Evolutionary conservation across 305 asterid genomes (phyloP).

Genomic region (Caryopteris hybrid): DNA sequence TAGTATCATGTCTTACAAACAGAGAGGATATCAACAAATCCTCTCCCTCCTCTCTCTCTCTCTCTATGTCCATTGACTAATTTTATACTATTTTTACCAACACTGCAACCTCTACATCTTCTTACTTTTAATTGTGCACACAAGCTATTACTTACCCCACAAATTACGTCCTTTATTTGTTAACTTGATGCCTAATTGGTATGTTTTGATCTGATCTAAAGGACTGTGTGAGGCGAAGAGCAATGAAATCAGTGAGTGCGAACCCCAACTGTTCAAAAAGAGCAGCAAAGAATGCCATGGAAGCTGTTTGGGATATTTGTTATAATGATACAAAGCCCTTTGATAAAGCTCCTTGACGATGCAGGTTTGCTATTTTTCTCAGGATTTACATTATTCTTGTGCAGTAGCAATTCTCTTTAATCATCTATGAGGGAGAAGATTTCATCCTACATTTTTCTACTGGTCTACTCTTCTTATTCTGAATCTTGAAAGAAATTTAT

Average conservation of each 20-base stretch:
- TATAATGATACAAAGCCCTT: conserved; percentile 86
- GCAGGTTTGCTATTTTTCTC: not conserved
- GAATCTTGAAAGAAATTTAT: too few species aligned
- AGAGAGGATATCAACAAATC: too few species aligned
- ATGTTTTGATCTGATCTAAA: conserved; percentile 6
- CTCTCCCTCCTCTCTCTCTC: too few species aligned
- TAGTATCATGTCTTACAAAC: too few species aligned
- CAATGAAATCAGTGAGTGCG: conserved; percentile 47
- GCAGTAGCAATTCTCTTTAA: not conserved
- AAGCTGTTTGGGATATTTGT: conserved; percentile 86
- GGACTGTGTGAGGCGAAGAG: conserved; percentile 83
- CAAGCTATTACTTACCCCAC: not conserved
- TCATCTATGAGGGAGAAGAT: too few species aligned
- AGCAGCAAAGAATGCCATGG: conserved; percentile 73
- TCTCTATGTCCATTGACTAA: too few species aligned
- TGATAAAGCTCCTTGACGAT: conserved; percentile 74
- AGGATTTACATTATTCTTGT: not conserved
- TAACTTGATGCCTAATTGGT: not conserved
- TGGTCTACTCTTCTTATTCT: too few species aligned
- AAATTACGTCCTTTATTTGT: not conserved
- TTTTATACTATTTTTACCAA: too few species aligned
- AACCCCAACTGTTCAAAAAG: conserved; percentile 62
- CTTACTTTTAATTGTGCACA: not conserved
- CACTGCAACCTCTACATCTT: too few species aligned
- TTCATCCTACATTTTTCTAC: too few species aligned